Conservation (phyloP, 2,329 filamentous ascomycete species). For the Hirsutella thompsonii region DNA sequence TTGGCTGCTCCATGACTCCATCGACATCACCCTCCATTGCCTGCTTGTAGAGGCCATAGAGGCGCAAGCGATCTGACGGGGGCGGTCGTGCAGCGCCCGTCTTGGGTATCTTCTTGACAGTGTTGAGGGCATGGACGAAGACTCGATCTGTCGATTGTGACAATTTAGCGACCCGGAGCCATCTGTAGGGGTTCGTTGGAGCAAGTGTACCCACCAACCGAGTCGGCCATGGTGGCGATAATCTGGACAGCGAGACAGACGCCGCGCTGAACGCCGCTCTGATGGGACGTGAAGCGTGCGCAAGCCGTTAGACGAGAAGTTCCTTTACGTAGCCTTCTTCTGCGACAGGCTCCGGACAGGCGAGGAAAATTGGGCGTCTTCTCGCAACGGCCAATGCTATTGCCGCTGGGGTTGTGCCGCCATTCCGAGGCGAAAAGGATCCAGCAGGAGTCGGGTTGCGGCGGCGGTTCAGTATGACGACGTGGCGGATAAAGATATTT, state of each 20-base stretch:
- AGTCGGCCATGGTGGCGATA: slow-evolving; percentile 22
- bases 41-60: slow-evolving; percentile 98
- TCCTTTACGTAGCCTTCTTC: too few species aligned
- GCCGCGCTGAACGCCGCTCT: neutral
- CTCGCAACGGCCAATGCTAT: neutral
- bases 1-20: slow-evolving; percentile 79
- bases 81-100: slow-evolving; percentile 85
- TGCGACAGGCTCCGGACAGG: too few species aligned
- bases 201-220: slow-evolving; percentile 17
- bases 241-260: neutral
- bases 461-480: neutral
- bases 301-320: too few species aligned
- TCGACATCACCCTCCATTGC: slow-evolving; percentile 98
- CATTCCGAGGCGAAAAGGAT: neutral
- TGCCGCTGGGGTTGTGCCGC: neutral
- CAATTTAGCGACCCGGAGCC: slow-evolving; percentile 1
- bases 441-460: neutral
- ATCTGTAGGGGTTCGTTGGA: neutral
- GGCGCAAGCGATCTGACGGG: slow-evolving; percentile 67
- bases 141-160: slow-evolving; percentile 60
- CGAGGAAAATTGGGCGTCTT: neutral
- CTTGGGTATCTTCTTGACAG: slow-evolving; percentile 92
- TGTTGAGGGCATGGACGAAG: slow-evolving; percentile 97
- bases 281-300: too few species aligned
- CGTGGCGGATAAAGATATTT: too few species aligned